These are phyloP conservation scores for Plectosphaerella cucumerina DNA, from an alignment of 2,329 filamentous ascomycete species.

Conservation along the genomic window DNA sequence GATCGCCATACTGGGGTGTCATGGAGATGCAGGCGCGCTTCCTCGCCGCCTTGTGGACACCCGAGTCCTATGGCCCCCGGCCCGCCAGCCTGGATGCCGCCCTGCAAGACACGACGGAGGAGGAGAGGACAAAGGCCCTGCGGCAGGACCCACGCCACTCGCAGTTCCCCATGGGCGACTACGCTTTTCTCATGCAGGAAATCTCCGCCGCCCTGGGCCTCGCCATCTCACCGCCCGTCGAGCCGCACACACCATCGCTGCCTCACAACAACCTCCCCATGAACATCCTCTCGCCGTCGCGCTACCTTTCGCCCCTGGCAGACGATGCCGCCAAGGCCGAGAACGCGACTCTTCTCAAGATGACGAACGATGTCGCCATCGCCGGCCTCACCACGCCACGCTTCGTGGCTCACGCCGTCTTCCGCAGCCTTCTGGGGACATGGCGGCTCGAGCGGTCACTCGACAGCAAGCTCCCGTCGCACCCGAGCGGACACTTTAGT, in stretches of 20 bases:
- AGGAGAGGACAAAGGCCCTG: slow-evolving; percentile 43
- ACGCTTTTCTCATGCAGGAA: slow-evolving; percentile 70
- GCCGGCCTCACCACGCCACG: slow-evolving; percentile 36
- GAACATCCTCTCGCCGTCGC: slow-evolving; percentile 52
- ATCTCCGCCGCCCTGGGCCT: slow-evolving; percentile 58
- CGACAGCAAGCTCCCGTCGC: slow-evolving; percentile 46
- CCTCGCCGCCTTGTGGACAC: slow-evolving; percentile 57
- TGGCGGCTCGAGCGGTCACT: slow-evolving; percentile 63
- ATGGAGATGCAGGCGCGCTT: slow-evolving; percentile 83
- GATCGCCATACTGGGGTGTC: slow-evolving; percentile 80
- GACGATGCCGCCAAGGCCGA: slow-evolving; percentile 31
- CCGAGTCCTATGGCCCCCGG: slow-evolving; percentile 17
- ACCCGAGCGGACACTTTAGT: slow-evolving; percentile 60
- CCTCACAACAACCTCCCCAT: slow-evolving; percentile 38
- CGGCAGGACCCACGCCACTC: slow-evolving; percentile 47
- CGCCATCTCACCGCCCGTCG: slow-evolving; percentile 22
- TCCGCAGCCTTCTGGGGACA: slow-evolving; percentile 64
- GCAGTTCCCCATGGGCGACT: slow-evolving; percentile 84
- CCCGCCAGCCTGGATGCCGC: slow-evolving; percentile 28
- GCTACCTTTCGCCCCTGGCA: slow-evolving; percentile 40
- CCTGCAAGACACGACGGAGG: slow-evolving; percentile 37
- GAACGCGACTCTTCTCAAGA: slow-evolving; percentile 37
- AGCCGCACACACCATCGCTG: slow-evolving; percentile 29
- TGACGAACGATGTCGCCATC: slow-evolving; percentile 37
- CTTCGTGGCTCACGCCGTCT: slow-evolving; percentile 64